Evolutionary conservation across 1,284 basidiomycete genomes (phyloP).

Genomic region (Puccinia sorghi): DNA sequence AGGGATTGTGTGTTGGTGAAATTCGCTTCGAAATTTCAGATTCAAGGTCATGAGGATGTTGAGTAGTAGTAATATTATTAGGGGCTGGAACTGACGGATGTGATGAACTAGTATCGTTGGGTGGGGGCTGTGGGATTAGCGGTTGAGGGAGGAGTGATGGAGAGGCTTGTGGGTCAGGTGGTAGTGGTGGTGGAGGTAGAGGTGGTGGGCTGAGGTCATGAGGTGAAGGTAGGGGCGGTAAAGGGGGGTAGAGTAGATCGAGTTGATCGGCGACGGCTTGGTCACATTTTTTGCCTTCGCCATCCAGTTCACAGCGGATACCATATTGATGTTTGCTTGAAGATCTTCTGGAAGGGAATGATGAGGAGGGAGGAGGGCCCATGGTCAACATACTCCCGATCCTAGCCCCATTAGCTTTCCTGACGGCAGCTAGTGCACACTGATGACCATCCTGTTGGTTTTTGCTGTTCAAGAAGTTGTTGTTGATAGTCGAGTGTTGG

Average conservation of each 20-base stretch:
- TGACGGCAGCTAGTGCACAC: slow-evolving; percentile 53
- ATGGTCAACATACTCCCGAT: slow-evolving; percentile 54
- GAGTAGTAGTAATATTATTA: neutral
- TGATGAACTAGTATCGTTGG: slow-evolving; percentile 48
- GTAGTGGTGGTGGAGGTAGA: slow-evolving; percentile 27
- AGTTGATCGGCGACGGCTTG: slow-evolving; percentile 53
- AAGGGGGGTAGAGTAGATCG: slow-evolving; percentile 35
- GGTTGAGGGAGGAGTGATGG: neutral
- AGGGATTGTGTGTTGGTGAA: neutral
- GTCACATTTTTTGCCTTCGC: slow-evolving; percentile 59
- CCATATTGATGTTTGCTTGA: slow-evolving; percentile 11
- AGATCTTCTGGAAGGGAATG: slow-evolving; percentile 14
- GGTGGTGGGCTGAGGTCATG: slow-evolving; percentile 44
- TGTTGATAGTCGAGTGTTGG: slow-evolving; percentile 3
- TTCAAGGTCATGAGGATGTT: slow-evolving; percentile 51
- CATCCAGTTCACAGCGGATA: slow-evolving; percentile 59
- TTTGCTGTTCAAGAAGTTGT: too few relatives aligned
- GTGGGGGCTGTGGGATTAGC: slow-evolving; percentile 34
- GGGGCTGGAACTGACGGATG: slow-evolving; percentile 19
- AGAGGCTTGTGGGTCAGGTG: neutral
- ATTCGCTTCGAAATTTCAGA: slow-evolving; percentile 48
- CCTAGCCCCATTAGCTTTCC: slow-evolving; percentile 54
- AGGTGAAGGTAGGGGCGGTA: slow-evolving; percentile 53
- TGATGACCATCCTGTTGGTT: slow-evolving; percentile 59
- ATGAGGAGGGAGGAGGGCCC: neutral